Evolutionary conservation across 2,329 filamentous ascomycete genomes (phyloP).

Genomic region (Aspergillus niger): DNA sequence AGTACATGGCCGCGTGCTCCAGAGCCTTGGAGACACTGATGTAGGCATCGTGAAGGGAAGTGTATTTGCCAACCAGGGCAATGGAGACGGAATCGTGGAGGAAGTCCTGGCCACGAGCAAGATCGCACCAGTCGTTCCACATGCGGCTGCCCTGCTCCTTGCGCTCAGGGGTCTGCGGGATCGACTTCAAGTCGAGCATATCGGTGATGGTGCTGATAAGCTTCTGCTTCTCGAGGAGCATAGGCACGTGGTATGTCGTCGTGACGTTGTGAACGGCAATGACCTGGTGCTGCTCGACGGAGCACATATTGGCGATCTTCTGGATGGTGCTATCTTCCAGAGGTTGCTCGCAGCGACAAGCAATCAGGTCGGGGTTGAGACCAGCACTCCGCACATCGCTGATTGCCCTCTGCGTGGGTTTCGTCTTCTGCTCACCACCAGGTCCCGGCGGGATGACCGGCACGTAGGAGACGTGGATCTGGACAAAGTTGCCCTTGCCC

Average conservation of each 20-base stretch:
- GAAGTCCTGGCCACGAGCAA: constrained; percentile 68
- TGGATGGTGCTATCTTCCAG: constrained; percentile 73
- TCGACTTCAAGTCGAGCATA: constrained; percentile 64
- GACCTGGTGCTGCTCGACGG: constrained; percentile 82
- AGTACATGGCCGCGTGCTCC: constrained; percentile 89
- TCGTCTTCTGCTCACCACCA: constrained; percentile 82
- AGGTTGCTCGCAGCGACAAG: constrained; percentile 81
- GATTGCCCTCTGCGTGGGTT: constrained; percentile 92
- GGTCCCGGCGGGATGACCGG: constrained; percentile 59
- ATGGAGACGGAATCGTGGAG: constrained; percentile 73
- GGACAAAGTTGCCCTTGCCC: constrained; percentile 78
- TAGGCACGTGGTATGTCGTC: constrained; percentile 90
- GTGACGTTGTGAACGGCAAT: constrained; percentile 84
- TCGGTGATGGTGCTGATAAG: constrained; percentile 68
- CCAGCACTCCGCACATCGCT: constrained; percentile 80
- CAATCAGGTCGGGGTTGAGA: constrained; percentile 76
- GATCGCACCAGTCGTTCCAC: constrained; percentile 76
- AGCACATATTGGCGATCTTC: constrained; percentile 88
- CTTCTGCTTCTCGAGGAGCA: constrained; percentile 83
- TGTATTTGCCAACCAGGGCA: constrained; percentile 91
- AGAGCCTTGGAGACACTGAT: constrained; percentile 81
- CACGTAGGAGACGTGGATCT: constrained; percentile 79
- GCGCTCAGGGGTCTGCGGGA: constrained; percentile 56
- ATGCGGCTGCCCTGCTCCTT: constrained; percentile 65
- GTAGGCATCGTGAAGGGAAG: constrained; percentile 80